A percentile compares a stretch with the other conserved stretches of the same genome.
phyloP scores from a whole-genome alignment of 768 basidiomycete genomes.

The Suillus sp. region DNA sequence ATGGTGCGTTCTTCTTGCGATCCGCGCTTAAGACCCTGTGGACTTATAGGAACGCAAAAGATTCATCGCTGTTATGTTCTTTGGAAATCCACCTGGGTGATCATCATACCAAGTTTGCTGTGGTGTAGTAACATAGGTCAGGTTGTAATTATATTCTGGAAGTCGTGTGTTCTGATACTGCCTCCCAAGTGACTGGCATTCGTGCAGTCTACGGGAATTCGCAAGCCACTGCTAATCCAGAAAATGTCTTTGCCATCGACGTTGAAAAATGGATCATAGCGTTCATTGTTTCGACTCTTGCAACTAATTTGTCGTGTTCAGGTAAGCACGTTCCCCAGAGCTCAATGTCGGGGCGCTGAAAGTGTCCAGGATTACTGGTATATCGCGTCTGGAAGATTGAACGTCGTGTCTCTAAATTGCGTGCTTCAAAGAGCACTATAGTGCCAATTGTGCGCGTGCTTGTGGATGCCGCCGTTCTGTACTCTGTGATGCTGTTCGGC shows the following conservation, averaged over 20 bases:
- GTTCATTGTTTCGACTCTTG: background rate
- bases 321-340: conserved; percentile 2
- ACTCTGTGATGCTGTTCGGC: conserved; percentile 12
- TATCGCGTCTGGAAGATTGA: conserved; percentile 12
- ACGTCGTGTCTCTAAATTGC: background rate
- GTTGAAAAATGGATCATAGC: conserved; percentile 8
- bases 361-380: conserved; percentile 1
- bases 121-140: background rate
- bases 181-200: background rate
- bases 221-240: conserved; percentile 2
- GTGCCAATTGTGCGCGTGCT: conserved; percentile 11
- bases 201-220: background rate
- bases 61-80: conserved; percentile 2
- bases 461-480: conserved; percentile 11
- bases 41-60: background rate
- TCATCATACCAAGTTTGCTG: background rate
- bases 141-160: background rate
- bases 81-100: background rate
- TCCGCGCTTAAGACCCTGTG: background rate
- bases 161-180: background rate
- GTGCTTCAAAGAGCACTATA: background rate
- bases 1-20: background rate
- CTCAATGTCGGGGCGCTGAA: background rate
- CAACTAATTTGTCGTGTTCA: conserved; percentile 9
- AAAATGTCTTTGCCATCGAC: conserved; percentile 4